These are phyloP conservation scores for Hanseniaspora lachancei DNA, from an alignment of 805 yeast genomes.

Conservation along the genomic window DNA sequence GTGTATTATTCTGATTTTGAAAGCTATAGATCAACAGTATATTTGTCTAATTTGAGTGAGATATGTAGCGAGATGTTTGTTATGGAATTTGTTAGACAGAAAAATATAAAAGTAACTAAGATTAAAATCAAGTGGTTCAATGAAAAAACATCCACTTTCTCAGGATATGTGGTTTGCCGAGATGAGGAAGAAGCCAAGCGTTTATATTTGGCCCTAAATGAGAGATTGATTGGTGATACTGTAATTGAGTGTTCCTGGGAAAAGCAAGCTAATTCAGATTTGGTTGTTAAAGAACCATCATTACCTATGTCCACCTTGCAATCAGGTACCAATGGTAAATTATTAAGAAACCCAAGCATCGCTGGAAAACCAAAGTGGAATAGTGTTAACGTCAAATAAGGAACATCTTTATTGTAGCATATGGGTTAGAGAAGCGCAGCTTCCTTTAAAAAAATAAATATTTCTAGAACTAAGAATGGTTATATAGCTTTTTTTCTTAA, in stretches of 20 bases:
- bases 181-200: conserved; percentile 18
- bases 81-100: conserved; percentile 19
- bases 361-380: background rate
- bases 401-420: background rate
- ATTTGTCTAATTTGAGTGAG: conserved; percentile 21
- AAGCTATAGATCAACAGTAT: conserved; percentile 17
- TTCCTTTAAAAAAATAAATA: too few relatives aligned
- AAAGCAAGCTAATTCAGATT: background rate
- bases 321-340: background rate
- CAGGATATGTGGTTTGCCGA: conserved; percentile 21
- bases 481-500: too few relatives aligned
- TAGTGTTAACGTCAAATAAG: background rate
- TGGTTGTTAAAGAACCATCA: background rate
- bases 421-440: too few relatives aligned
- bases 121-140: conserved; percentile 18
- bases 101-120: conserved; percentile 18
- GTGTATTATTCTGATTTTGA: conserved; percentile 1
- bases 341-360: background rate
- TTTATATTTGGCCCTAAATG: conserved; percentile 18
- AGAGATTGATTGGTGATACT: conserved; percentile 23
- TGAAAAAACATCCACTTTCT: conserved; percentile 17
- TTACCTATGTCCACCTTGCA: background rate
- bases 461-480: too few relatives aligned
- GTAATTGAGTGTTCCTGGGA: conserved; percentile 21
- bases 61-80: conserved; percentile 23